phyloP scores from a whole-genome alignment of 805 yeast species.

The Metschnikowia cerradonensis region DNA sequence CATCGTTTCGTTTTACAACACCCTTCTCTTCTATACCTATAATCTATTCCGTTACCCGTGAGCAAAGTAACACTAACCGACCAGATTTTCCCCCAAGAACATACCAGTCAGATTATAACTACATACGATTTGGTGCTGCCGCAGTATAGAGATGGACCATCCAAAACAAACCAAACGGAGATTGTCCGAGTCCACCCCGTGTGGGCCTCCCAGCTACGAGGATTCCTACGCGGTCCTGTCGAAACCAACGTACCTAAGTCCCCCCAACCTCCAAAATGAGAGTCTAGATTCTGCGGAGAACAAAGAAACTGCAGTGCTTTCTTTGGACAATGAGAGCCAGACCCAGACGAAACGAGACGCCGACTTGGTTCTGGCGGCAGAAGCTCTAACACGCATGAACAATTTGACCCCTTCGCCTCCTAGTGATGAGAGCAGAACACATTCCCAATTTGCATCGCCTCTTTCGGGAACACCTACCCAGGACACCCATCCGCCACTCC shows the following conservation, averaged over 20 bases:
- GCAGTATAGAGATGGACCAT: constrained; percentile 5
- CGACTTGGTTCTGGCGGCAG: constrained; percentile 38
- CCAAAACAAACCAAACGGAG: constrained; percentile 12
- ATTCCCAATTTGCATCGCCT: constrained; percentile 14
- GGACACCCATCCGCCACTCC: constrained; percentile 20
- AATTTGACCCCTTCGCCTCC: constrained; percentile 21
- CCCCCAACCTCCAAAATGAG: neutral
- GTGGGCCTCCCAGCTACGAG: constrained; percentile 4
- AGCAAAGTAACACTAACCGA: neutral
- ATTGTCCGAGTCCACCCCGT: constrained; percentile 8
- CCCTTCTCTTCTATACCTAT: neutral
- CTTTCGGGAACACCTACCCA: constrained; percentile 11
- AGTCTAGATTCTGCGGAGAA: neutral
- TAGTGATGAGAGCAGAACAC: constrained; percentile 4
- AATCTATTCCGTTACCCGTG: neutral
- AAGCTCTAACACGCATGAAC: constrained; percentile 38
- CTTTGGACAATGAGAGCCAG: neutral
- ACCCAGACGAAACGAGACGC: constrained; percentile 10
- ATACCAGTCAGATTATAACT: neutral
- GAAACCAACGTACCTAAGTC: neutral
- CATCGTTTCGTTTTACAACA: neutral
- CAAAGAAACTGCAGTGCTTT: neutral
- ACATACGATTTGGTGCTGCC: neutral
- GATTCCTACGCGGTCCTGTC: neutral
- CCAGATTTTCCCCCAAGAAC: neutral